Base-by-base conservation (phyloP, 495 filamentous ascomycete genomes). In the Clohesyomyces aquaticus region DNA sequence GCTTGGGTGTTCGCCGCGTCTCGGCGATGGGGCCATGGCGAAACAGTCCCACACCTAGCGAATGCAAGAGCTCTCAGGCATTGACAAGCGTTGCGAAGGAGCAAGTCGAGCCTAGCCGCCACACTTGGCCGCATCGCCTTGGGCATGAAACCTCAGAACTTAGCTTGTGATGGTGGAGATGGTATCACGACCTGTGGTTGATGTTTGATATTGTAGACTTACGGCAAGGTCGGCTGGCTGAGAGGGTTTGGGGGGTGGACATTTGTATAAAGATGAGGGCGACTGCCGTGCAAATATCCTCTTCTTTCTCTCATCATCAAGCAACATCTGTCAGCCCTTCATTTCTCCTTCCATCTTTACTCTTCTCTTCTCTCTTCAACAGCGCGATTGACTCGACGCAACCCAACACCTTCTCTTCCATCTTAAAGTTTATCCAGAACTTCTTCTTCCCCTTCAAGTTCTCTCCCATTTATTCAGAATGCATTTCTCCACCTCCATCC, bases 341-440 rank as follows among this genome's bases (percentile, higher is more conserved):
- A 22, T 8, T 47, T 47, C 43, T 4, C 43, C 25, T 28, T 23
- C 27, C 4, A 14, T 51, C 19, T 23, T 9, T 51, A 23, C 19
- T 6, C 27, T 28, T 23, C 22, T 51, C 25, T 23, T 23, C 27
- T 51, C 11, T 23, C 16, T 23, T 9, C 27, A 51, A 23, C 48
- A 51, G 48, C 48, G 48, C 25, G 25, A 28, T 51, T 51, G 48
- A 46, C 22, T 51, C 48, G 48, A n/a, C n/a, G n/a, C n/a, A n/a
- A n/a, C n/a, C n/a, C 27, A 23, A 26, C 48, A 23, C 48, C 14
- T 28, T 28, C 8, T 48, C 45, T 21, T 48, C 11, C 10, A 11
- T 10, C 8, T 48, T 48, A 9, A 48, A 48, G 21, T 48, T 48
- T 14, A 8, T 22, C 11, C 10, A 8, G 8, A 22, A 11, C 10